These are phyloP conservation scores for Boletus semigastroideus DNA, from an alignment of 1,284 basidiomycete species.

Conservation along the genomic window DNA sequence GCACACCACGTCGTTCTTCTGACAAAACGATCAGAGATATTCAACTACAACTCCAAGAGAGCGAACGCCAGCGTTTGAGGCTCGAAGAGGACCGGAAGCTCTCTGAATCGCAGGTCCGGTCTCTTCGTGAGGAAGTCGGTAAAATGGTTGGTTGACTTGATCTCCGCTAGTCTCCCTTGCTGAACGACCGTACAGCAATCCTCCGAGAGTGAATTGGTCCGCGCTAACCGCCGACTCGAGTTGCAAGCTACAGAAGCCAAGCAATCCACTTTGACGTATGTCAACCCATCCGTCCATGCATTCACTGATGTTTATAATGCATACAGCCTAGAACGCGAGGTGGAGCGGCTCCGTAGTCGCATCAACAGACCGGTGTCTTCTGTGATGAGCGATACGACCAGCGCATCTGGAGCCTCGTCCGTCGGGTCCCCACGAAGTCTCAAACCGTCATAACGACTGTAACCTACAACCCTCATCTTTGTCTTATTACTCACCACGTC, in stretches of 20 bases:
- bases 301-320: constrained; percentile 6
- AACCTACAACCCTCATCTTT: neutral
- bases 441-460: constrained; percentile 22
- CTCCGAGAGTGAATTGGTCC: constrained; percentile 62
- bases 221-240: constrained; percentile 73
- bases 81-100: constrained; percentile 64
- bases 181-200: constrained; percentile 56
- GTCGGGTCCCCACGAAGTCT: constrained; percentile 34
- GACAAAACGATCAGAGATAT: constrained; percentile 56
- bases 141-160: constrained; percentile 38
- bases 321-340: constrained; percentile 62
- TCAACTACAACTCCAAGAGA: constrained; percentile 55
- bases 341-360: constrained; percentile 67
- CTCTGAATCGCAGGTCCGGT: constrained; percentile 56
- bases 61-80: constrained; percentile 56
- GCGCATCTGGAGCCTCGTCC: constrained; percentile 24
- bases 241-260: constrained; percentile 72
- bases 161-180: neutral
- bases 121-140: constrained; percentile 59
- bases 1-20: constrained; percentile 46
- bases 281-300: constrained; percentile 7
- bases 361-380: constrained; percentile 49
- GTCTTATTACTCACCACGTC: neutral
- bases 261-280: constrained; percentile 68
- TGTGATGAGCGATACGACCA: constrained; percentile 27